Conservation (phyloP, 139 green algal species). For the Mesotaenium endlicherianum region DNA sequence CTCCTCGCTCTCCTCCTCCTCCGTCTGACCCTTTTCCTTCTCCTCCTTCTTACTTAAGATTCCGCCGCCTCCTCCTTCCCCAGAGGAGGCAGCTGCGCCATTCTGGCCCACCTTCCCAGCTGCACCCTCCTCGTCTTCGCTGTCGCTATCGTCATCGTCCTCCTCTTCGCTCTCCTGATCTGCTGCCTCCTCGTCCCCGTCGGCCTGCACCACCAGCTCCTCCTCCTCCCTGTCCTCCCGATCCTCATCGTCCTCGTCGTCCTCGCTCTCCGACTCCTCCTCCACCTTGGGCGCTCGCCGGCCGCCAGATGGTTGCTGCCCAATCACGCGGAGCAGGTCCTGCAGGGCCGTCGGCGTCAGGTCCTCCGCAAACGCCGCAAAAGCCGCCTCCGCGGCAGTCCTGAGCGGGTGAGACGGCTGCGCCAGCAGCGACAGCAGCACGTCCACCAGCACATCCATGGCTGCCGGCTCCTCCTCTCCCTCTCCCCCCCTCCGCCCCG, state of each 20-base stretch:
- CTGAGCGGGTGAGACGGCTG: conserved; percentile 9
- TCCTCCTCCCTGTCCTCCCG: not conserved
- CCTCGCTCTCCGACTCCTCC: not conserved
- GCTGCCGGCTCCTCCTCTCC: not conserved
- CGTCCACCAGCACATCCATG: conserved; percentile 41
- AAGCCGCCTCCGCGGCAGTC: conserved; percentile 23
- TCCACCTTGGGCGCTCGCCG: not conserved
- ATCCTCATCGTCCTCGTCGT: conserved; percentile 4
- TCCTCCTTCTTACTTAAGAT: not conserved
- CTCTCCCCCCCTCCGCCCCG: not conserved
- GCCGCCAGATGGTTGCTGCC: not conserved
- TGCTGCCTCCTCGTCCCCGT: not conserved
- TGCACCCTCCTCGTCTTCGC: conserved; percentile 33
- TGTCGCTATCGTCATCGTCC: conserved; percentile 26
- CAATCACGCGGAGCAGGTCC: conserved; percentile 13
- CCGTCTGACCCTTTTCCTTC: not conserved
- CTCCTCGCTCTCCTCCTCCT: conserved; percentile 16
- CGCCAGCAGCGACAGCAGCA: conserved; percentile 36
- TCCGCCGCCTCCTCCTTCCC: too few species aligned
- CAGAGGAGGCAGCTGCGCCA: not conserved
- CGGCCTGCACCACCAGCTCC: not conserved
- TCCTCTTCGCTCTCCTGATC: conserved; percentile 19
- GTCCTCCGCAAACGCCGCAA: conserved; percentile 3
- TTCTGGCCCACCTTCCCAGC: conserved; percentile 8
- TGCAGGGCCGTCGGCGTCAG: conserved; percentile 7